Base-by-base conservation (phyloP, 1,284 basidiomycete genomes). In the Sphaerobolus stellatus region DNA sequence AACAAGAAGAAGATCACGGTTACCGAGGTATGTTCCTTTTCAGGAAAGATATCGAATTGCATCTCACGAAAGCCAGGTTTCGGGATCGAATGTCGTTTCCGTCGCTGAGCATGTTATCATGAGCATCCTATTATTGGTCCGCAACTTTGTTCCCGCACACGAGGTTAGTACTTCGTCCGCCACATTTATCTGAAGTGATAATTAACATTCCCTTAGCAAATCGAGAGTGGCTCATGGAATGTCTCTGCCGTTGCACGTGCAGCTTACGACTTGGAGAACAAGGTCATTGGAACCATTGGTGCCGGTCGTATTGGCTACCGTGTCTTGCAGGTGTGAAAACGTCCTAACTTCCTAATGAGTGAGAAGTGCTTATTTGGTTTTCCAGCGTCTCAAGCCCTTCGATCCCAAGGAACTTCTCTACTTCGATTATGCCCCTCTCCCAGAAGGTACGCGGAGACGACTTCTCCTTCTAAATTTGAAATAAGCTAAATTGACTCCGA, bases 81-180 rank as follows among this genome's bases (percentile, higher is more conserved):
- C 90, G 25, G 90, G 90, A 29, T 88, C 86, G 33, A 94, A 94
- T 66, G 90, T 95, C 63, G 86, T 90, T 48, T 93, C 90, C n/a
- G 92, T 95, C 50, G 92, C 93, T 41, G 92, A 95, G 73, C 91
- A 95, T 70, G 92, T 93, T 54, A 69, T 96, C 56, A 88, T 89
- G 84, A 80, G 79, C 64, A 94, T 94, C 63, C 83, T 94, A 50
- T 73, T 90, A 36, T 84, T 95, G 56, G 92, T 93, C 61, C 82
- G 92, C 68, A 96, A 95, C 83, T 94, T 88, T 64, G 77, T 85
- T 8, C 87, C 87, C 27, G 89, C 87, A 24, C 89, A 92, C 68
- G 84, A 87, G 69, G 74, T 75, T 55, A 30, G 65, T 62, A 59
- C 51, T 46, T 52, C 18, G 58, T n/a, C 31, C 20, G n/a, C 30